These are phyloP conservation scores for Beauveria caledonica DNA, from an alignment of 2,329 filamentous ascomycete species.

Conservation along the genomic window DNA sequence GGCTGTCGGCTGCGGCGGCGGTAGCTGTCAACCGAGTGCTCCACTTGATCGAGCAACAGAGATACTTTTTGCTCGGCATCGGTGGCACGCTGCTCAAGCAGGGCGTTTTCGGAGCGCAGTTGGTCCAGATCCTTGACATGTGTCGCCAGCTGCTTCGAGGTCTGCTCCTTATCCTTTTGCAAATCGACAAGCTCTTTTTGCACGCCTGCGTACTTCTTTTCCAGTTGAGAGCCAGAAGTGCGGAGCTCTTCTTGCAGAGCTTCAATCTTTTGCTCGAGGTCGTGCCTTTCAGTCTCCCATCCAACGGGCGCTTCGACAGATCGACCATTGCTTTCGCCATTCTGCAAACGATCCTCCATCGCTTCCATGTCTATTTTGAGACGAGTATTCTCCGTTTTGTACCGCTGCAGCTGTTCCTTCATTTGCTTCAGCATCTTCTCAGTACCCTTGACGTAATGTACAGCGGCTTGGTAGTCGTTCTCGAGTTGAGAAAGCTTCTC, in stretches of 20 bases:
- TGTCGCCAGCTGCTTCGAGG: constrained; percentile 47
- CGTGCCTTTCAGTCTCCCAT: constrained; percentile 68
- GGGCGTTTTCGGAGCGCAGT: constrained; percentile 71
- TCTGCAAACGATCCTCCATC: constrained; percentile 45
- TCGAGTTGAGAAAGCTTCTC: constrained; percentile 91
- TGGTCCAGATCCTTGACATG: constrained; percentile 66
- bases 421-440: constrained; percentile 99
- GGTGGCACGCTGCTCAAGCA: constrained; percentile 73
- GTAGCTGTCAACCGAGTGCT: constrained; percentile 89
- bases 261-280: constrained; percentile 60
- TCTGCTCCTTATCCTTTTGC: constrained; percentile 60
- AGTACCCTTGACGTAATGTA: constrained; percentile 96
- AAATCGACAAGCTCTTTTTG: constrained; percentile 60
- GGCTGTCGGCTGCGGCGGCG: constrained; percentile 63
- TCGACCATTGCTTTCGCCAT: background rate
- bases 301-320: constrained; percentile 38
- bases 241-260: constrained; percentile 62
- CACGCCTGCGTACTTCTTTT: constrained; percentile 61
- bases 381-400: constrained; percentile 77
- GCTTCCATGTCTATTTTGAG: constrained; percentile 75
- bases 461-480: constrained; percentile 94
- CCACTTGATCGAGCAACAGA: constrained; percentile 87
- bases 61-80: constrained; percentile 93
- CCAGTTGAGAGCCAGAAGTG: constrained; percentile 56
- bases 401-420: constrained; percentile 91